Conservation (phyloP, 257 asterid species). For the Gynochthodes officinalis region DNA sequence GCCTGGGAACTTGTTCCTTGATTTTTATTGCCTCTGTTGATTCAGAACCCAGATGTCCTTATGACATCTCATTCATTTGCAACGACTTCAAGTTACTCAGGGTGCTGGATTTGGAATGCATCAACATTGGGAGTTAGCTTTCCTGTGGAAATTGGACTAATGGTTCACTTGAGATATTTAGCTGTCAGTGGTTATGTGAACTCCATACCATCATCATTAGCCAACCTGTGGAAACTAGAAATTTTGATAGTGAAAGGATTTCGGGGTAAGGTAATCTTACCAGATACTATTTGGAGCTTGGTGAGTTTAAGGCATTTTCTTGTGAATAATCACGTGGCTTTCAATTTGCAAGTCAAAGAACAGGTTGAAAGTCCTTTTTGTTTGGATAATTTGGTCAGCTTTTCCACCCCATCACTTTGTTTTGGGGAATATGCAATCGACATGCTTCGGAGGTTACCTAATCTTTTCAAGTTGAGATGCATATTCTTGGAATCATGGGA, state of each 20-base stretch:
- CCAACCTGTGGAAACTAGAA: constrained; percentile 9
- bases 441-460: background rate
- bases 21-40: background rate
- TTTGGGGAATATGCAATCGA: background rate
- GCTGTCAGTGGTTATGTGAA: constrained; percentile 6
- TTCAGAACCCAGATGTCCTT: constrained; percentile 11
- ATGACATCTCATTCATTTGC: constrained; percentile 6
- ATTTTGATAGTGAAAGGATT: constrained; percentile 2
- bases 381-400: constrained; percentile 7
- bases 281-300: background rate
- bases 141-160: constrained; percentile 5
- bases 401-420: constrained; percentile 4
- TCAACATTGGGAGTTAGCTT: constrained; percentile 12
- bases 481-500: constrained; percentile 2
- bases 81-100: constrained; percentile 4
- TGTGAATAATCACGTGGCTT: constrained; percentile 7
- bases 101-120: constrained; percentile 4
- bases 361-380: background rate
- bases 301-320: constrained; percentile 8
- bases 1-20: background rate
- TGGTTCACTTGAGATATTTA: constrained; percentile 5
- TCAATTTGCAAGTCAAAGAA: background rate
- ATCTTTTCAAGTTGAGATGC: constrained; percentile 1
- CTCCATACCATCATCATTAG: background rate
- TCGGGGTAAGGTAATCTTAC: constrained; percentile 2